Conservation (phyloP, 257 asterid species). For the Handroanthus guayacan region DNA sequence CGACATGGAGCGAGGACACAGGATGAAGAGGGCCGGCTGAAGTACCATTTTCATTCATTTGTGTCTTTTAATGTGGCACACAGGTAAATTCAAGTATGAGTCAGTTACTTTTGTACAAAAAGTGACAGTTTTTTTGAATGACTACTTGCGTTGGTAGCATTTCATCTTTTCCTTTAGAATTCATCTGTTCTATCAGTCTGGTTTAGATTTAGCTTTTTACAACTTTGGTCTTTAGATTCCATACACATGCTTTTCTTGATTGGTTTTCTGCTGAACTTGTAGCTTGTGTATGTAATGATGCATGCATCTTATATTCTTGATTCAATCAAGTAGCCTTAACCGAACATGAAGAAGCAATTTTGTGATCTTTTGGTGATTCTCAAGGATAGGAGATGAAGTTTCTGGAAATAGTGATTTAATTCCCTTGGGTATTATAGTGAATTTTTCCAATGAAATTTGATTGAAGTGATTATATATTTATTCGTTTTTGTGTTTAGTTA, state of each 20-base stretch:
- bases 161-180: not conserved
- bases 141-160: not conserved
- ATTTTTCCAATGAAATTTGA: not conserved
- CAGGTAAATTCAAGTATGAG: slow-evolving; percentile 55
- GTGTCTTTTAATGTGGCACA: slow-evolving; percentile 91
- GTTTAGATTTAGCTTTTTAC: not conserved
- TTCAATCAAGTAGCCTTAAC: not conserved
- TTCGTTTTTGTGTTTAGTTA: not conserved
- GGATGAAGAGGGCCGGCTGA: slow-evolving; percentile 89
- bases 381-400: not conserved
- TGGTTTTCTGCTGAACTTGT: not conserved
- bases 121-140: not conserved
- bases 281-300: slow-evolving; percentile 19
- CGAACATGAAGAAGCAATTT: not conserved
- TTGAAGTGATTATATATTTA: not conserved
- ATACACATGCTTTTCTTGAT: not conserved
- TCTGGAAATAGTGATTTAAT: not conserved
- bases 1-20: slow-evolving; percentile 94
- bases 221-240: not conserved
- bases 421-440: not conserved
- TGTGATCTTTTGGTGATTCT: not conserved
- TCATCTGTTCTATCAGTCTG: not conserved
- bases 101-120: not conserved
- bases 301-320: slow-evolving; percentile 10
- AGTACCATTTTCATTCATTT: slow-evolving; percentile 91